These are phyloP conservation scores for Cryphonectria carpinicola DNA, from an alignment of 2,329 filamentous ascomycete genomes.

Conservation along the genomic window DNA sequence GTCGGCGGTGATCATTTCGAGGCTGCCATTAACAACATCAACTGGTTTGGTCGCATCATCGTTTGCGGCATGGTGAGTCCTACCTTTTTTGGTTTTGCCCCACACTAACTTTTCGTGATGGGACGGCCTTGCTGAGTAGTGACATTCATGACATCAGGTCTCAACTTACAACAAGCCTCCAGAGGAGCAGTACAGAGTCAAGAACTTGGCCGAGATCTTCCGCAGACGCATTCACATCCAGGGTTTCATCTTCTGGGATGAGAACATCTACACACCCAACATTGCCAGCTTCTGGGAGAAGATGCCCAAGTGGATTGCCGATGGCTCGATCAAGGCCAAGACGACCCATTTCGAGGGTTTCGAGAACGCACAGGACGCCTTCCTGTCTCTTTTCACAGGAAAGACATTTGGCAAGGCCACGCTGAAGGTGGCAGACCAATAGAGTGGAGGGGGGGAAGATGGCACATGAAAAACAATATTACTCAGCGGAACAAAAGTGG, in stretches of 20 bases:
- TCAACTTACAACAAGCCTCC: slow-evolving; percentile 66
- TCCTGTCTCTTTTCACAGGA: slow-evolving; percentile 69
- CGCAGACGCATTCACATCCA: slow-evolving; percentile 65
- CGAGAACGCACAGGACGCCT: slow-evolving; percentile 66
- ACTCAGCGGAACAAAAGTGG: not conserved
- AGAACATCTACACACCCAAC: slow-evolving; percentile 64
- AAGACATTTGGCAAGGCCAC: slow-evolving; percentile 76
- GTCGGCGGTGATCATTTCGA: slow-evolving; percentile 77
- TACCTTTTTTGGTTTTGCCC: not conserved
- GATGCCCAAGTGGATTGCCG: slow-evolving; percentile 69
- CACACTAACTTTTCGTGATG: not conserved
- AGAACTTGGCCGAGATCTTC: slow-evolving; percentile 63
- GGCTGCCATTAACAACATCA: slow-evolving; percentile 58
- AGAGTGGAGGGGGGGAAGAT: not conserved
- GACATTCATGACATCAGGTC: slow-evolving; percentile 38
- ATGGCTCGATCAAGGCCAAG: slow-evolving; percentile 66
- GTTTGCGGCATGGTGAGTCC: slow-evolving; percentile 59
- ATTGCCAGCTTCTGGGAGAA: slow-evolving; percentile 65
- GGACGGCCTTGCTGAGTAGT: not conserved
- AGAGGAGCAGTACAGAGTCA: slow-evolving; percentile 61
- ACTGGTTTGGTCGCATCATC: slow-evolving; percentile 66
- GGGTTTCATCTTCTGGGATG: slow-evolving; percentile 65
- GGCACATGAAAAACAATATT: not conserved
- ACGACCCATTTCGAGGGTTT: slow-evolving; percentile 67
- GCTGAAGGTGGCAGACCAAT: slow-evolving; percentile 43